Percentiles rank a stretch among this genome's conserved stretches.
Conservation (phyloP, 2,329 filamentous ascomycete species). For the Fusarium denticulatum region DNA sequence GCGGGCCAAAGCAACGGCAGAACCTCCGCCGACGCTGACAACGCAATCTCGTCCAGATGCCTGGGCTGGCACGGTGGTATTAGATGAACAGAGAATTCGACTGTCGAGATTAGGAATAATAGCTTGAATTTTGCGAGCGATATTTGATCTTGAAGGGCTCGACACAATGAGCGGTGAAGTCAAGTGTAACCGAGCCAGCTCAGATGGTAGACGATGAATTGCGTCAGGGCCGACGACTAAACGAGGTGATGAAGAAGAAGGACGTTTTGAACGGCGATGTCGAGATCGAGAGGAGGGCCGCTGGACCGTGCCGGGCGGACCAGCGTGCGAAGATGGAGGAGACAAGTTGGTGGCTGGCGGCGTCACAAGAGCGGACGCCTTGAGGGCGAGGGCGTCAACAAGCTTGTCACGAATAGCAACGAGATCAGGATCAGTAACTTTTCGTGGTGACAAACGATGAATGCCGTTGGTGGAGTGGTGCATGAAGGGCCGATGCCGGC, state of each 20-base stretch:
- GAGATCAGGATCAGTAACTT: conserved; percentile 30
- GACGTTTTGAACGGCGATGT: not conserved
- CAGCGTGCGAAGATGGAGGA: conserved; percentile 11
- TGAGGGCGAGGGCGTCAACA: conserved; percentile 21
- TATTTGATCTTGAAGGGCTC: conserved; percentile 50
- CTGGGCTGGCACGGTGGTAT: conserved; percentile 30
- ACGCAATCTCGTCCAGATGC: conserved; percentile 61
- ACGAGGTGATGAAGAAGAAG: conserved; percentile 40
- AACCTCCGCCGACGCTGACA: conserved; percentile 70
- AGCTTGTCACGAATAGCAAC: conserved; percentile 22
- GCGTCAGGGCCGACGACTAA: conserved; percentile 50
- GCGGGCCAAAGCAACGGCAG: conserved; percentile 68
- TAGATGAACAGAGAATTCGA: conserved; percentile 48
- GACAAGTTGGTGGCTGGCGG: conserved; percentile 32
- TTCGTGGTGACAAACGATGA: conserved; percentile 14
- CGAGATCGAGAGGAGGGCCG: conserved; percentile 8
- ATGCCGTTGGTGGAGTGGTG: conserved; percentile 8
- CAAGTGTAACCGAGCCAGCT: conserved; percentile 47
- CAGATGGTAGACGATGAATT: conserved; percentile 46
- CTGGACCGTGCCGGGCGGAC: not conserved
- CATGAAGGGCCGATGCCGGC: conserved; percentile 27
- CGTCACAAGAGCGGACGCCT: conserved; percentile 29
- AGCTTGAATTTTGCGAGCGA: conserved; percentile 48
- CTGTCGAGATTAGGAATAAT: conserved; percentile 48
- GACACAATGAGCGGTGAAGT: conserved; percentile 51